phyloP scores from a whole-genome alignment of 2,329 filamentous ascomycete genomes.

The Proliferodiscus dingleyae region DNA sequence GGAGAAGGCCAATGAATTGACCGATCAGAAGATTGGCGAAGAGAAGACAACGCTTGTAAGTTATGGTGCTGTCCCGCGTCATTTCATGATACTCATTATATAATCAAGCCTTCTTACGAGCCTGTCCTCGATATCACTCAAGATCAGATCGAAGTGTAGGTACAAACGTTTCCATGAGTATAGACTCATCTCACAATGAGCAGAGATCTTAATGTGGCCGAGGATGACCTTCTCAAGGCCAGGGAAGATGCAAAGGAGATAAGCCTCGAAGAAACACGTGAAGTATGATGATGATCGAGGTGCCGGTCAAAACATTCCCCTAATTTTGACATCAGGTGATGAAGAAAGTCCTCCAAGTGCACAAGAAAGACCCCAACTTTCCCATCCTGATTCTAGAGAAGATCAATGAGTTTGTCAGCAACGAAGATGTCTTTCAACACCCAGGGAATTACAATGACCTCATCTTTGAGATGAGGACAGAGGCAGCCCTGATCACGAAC shows the following conservation, averaged over 20 bases:
- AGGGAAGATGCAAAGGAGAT: constrained; percentile 38
- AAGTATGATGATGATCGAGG: constrained; percentile 17
- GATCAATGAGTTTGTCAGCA: constrained; percentile 39
- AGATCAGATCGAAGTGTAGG: background rate
- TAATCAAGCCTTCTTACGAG: background rate
- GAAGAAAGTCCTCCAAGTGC: constrained; percentile 37
- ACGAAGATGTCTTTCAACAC: constrained; percentile 40
- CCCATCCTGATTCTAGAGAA: constrained; percentile 37
- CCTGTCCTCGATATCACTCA: background rate
- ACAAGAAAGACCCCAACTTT: constrained; percentile 45
- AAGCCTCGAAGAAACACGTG: constrained; percentile 40
- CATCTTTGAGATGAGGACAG: constrained; percentile 51
- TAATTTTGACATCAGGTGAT: constrained; percentile 27
- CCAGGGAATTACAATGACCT: constrained; percentile 44
- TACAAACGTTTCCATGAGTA: background rate
- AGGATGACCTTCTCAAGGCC: constrained; percentile 42
- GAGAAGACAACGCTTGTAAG: background rate
- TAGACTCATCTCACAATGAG: background rate
- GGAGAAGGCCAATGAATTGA: too few species aligned
- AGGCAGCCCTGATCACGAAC: constrained; percentile 49
- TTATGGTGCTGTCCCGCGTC: background rate
- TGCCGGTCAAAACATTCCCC: constrained; percentile 6
- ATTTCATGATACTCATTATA: background rate
- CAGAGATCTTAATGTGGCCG: constrained; percentile 38
- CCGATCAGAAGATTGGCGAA: too few species aligned